Conservation (phyloP, 1,284 basidiomycete genomes). For the Apiotrichum porosum region DNA sequence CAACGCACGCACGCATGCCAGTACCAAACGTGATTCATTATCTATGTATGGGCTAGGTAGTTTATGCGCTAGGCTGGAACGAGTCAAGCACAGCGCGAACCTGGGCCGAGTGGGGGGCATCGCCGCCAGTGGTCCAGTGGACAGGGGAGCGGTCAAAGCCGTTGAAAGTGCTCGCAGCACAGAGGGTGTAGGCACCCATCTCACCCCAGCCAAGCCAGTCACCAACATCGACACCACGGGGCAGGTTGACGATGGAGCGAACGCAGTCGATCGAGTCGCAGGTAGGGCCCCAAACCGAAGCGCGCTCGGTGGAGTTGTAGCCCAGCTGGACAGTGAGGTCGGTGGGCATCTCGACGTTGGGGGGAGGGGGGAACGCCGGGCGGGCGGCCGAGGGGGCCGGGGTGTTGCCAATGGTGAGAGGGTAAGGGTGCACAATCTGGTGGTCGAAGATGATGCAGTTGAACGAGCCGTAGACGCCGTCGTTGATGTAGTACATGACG, state of each 20-base stretch:
- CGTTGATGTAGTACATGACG: constrained; percentile 83
- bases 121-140: constrained; percentile 46
- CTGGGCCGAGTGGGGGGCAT: constrained; percentile 1
- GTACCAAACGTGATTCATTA: no score
- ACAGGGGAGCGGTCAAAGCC: constrained; percentile 52
- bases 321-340: constrained; percentile 48
- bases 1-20: no score
- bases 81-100: constrained; percentile 8
- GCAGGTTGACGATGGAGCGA: constrained; percentile 59
- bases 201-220: constrained; percentile 89
- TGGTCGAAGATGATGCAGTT: constrained; percentile 96
- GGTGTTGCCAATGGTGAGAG: constrained; percentile 55
- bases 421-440: constrained; percentile 77
- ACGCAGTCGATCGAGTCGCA: constrained; percentile 90
- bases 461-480: constrained; percentile 97
- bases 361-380: constrained; percentile 46
- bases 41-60: neutral
- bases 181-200: constrained; percentile 92
- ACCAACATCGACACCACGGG: constrained; percentile 64
- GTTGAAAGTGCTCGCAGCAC: constrained; percentile 83
- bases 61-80: neutral
- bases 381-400: constrained; percentile 32
- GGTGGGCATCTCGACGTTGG: constrained; percentile 44
- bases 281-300: constrained; percentile 60
- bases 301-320: constrained; percentile 49